These are phyloP conservation scores for Teunomyces cretensis DNA, from an alignment of 805 yeast species.

Conservation along the genomic window DNA sequence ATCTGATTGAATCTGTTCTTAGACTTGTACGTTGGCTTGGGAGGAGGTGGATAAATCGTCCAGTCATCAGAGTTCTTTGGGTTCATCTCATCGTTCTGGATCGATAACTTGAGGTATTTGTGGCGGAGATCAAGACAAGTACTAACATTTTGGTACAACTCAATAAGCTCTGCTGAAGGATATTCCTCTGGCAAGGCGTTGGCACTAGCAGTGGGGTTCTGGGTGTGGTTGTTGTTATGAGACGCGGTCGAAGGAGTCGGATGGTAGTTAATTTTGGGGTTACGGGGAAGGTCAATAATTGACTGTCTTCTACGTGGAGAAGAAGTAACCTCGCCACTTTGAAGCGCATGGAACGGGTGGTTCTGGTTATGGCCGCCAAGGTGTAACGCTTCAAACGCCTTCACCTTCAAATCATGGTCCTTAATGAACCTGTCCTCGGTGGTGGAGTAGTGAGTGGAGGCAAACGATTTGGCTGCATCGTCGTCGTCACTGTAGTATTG, in stretches of 20 bases:
- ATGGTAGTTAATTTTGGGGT: slow-evolving; percentile 16
- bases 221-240: slow-evolving; percentile 17
- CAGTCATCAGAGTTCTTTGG: slow-evolving; percentile 78
- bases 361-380: slow-evolving; percentile 10
- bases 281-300: slow-evolving; percentile 38
- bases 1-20: slow-evolving; percentile 51
- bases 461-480: slow-evolving; percentile 27
- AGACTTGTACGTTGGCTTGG: slow-evolving; percentile 78
- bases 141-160: slow-evolving; percentile 59
- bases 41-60: slow-evolving; percentile 91
- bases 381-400: slow-evolving; percentile 53
- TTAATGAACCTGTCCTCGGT: slow-evolving; percentile 63
- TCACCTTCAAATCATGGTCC: slow-evolving; percentile 66
- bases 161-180: slow-evolving; percentile 68
- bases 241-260: slow-evolving; percentile 18
- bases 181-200: slow-evolving; percentile 45
- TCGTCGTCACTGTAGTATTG: slow-evolving; percentile 23
- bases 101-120: slow-evolving; percentile 68
- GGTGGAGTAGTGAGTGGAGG: slow-evolving; percentile 59
- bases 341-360: slow-evolving; percentile 8
- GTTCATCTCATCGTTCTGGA: slow-evolving; percentile 67
- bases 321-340: slow-evolving; percentile 26
- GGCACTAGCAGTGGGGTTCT: slow-evolving; percentile 8
- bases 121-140: slow-evolving; percentile 71
- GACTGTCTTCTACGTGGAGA: slow-evolving; percentile 30